Evolutionary conservation across 2,329 filamentous ascomycete species (phyloP), one percentile per base, ranked within the genome.

Genomic region (Colletotrichum horii): DNA sequence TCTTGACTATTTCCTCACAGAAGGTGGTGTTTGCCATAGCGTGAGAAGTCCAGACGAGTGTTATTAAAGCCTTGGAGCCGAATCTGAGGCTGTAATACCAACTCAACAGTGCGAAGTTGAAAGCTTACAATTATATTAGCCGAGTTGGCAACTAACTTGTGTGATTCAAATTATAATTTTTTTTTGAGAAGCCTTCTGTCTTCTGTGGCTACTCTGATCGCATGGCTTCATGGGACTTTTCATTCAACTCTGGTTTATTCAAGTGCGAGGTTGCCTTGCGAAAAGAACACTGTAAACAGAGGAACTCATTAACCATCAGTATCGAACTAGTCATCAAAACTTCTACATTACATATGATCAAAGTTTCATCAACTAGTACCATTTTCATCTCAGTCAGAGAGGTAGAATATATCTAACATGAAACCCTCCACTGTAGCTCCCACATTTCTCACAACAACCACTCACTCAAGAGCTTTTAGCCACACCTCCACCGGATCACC

Each of bases 401-500:
- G 19, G 0, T 22, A 8, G 6, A 52, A 22, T 3, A 22, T 52
- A 52, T 52, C 12, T 48, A 5, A 43, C 38, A n/a, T n/a, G 8
- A n/a, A 43, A 43, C 4, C 19, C 19, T 11, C 19, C 19, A 43
- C 11, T 43, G 4, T n/a, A n/a, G 3, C 8, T n/a, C 38, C 5
- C 38, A n/a, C 30, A 32, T 9, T 4, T 32, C 30, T 32, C 30
- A 32, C 19, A 4, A 11, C 38, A 43, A n/a, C 5, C 60, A 38
- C 24, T 26, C 15, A 28, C 2, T 34, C 32, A 19, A 64, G 32
- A 34, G 61, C 34, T 34, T 64, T 24, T 6, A 64, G 60, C 74
- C 74, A 76, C 28, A 32, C 60, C 8, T n/a, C 55, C 8, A 76
- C 36, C 3, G 71, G 74, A 28, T 75, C 71, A 52, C 65, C 38